Evolutionary conservation across 2,329 filamentous ascomycete species (phyloP).

Genomic region (Ophiosphaerella herpotricha): DNA sequence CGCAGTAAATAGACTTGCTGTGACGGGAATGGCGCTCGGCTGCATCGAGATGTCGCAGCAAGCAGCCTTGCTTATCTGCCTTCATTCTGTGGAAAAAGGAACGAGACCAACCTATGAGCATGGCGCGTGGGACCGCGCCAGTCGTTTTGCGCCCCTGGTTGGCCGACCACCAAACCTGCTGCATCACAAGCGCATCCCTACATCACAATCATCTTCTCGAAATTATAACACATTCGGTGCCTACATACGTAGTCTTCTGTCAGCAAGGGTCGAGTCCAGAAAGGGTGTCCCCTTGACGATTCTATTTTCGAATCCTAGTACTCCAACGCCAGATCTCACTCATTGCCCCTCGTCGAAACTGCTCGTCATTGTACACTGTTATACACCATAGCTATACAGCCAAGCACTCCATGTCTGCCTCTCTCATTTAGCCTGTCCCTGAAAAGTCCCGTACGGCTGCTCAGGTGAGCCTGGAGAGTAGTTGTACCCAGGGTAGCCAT

Average conservation of each 20-base stretch:
- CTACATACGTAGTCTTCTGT: no score
- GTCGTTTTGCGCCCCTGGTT: constrained; percentile 2
- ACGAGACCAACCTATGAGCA: constrained; percentile 19
- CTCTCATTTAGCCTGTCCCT: constrained; percentile 18
- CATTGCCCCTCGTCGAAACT: no score
- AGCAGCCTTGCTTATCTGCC: no score
- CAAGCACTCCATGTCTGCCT: neutral
- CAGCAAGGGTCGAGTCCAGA: no score
- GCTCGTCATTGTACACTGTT: no score
- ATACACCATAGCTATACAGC: no score
- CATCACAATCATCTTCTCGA: neutral
- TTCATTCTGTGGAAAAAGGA: neutral
- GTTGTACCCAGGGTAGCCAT: constrained; percentile 20
- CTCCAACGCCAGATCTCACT: no score
- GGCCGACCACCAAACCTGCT: neutral
- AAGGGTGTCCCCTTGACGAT: neutral
- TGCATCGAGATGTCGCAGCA: no score
- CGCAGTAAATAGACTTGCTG: constrained; percentile 1
- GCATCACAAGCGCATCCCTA: constrained; percentile 1
- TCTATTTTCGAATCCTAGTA: no score
- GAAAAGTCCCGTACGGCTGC: constrained; percentile 22
- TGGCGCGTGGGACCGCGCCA: constrained; percentile 14
- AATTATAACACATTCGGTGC: neutral
- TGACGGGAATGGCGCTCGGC: neutral
- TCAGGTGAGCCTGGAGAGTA: constrained; percentile 18